A percentile compares a stretch with the other conserved stretches of the same genome.
phyloP scores from a whole-genome alignment of 2,329 filamentous ascomycete species.

The Curvularia hawaiiensis region DNA sequence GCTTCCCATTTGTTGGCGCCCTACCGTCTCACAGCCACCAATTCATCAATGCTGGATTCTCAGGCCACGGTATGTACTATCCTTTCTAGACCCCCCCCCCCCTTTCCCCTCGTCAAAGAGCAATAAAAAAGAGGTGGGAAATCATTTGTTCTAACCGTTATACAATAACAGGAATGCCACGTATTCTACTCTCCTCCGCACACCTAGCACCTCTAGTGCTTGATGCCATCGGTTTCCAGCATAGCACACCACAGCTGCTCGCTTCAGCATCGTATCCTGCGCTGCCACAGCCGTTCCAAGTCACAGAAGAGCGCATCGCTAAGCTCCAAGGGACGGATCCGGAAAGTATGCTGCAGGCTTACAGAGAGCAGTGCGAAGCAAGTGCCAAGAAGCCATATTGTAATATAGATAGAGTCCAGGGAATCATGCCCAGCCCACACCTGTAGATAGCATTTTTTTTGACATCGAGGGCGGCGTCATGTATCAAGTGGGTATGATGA shows the following conservation, averaged over 20 bases:
- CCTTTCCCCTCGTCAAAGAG: neutral
- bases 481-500: neutral
- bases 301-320: conserved; percentile 9
- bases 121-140: too few species aligned
- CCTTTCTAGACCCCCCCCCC: neutral
- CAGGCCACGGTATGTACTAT: conserved; percentile 14
- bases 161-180: conserved; percentile 11
- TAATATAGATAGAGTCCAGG: conserved; percentile 6
- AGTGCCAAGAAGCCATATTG: conserved; percentile 17
- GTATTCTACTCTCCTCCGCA: conserved; percentile 13
- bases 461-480: too few species aligned
- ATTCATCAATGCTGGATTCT: conserved; percentile 16
- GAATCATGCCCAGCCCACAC: neutral
- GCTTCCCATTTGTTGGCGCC: conserved; percentile 16
- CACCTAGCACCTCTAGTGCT: conserved; percentile 15
- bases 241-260: conserved; percentile 7
- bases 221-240: conserved; percentile 9
- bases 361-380: conserved; percentile 3
- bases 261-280: conserved; percentile 9
- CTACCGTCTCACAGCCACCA: conserved; percentile 9
- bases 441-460: neutral
- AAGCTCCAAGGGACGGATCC: conserved; percentile 11
- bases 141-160: neutral
- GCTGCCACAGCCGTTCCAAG: conserved; percentile 15
- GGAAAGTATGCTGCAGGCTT: neutral